A percentile compares a stretch with the other conserved stretches of the same genome.
Evolutionary conservation across 2,329 filamentous ascomycete genomes (phyloP).

Genomic region (Pseudogymnoascus sp.): DNA sequence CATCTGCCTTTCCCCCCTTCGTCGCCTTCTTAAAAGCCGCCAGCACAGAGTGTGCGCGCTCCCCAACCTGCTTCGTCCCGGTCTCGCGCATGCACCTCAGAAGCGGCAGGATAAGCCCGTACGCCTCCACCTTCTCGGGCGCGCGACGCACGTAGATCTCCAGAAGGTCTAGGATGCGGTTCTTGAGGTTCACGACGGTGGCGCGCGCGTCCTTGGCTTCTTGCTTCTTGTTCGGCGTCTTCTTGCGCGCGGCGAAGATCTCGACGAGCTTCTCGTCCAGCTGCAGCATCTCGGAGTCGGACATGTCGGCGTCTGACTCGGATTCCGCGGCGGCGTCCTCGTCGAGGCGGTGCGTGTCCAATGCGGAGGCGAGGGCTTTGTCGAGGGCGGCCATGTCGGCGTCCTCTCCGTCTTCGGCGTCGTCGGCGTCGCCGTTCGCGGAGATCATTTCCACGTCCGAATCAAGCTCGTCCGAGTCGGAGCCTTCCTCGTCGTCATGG

Average conservation of each 20-base stretch:
- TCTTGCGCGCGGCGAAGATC: conserved; percentile 72
- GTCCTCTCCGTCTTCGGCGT: conserved; percentile 34
- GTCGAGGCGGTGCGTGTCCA: conserved; percentile 61
- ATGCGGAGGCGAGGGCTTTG: conserved; percentile 66
- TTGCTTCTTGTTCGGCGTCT: conserved; percentile 62
- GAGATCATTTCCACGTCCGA: conserved; percentile 44
- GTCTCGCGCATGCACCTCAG: conserved; percentile 71
- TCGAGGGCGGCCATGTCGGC: conserved; percentile 43
- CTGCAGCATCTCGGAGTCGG: conserved; percentile 90
- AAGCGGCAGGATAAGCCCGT: conserved; percentile 66
- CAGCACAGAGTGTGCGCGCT: conserved; percentile 65
- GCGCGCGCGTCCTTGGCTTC: conserved; percentile 82
- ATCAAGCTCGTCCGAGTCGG: conserved; percentile 27
- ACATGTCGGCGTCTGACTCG: conserved; percentile 73
- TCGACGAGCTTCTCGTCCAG: conserved; percentile 75
- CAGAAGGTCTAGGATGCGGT: conserved; percentile 80
- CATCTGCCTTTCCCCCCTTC: conserved; percentile 42
- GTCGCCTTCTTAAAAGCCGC: conserved; percentile 61
- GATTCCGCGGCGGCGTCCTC: conserved; percentile 47
- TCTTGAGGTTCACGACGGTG: conserved; percentile 89
- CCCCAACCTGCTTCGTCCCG: conserved; percentile 63
- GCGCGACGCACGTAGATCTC: conserved; percentile 78
- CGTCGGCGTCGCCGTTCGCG: conserved; percentile 35
- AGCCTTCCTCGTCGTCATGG: conserved; percentile 31
- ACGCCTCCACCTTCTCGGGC: conserved; percentile 55